These are phyloP conservation scores for Cyclotella baltica DNA, from an alignment of 108 stramenopile genomes.

Conservation along the genomic window DNA sequence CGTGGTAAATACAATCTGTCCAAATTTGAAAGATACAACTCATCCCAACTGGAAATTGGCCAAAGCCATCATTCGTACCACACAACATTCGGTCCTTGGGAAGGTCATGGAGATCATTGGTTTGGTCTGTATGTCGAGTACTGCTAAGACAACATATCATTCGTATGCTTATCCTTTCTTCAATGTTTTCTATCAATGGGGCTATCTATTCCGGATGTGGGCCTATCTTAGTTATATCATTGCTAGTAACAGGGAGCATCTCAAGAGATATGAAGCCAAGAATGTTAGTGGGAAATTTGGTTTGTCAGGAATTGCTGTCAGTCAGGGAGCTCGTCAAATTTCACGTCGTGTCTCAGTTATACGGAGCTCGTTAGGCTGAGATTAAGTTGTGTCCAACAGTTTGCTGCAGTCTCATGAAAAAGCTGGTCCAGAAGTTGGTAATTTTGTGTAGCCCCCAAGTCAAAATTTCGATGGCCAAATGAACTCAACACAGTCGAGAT, in stretches of 20 bases:
- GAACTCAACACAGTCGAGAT: no score
- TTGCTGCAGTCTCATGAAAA: no score
- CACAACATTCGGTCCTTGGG: slow-evolving; percentile 6
- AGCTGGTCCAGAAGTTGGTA: no score
- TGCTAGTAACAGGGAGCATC: slow-evolving; percentile 46
- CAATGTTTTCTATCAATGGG: slow-evolving; percentile 28
- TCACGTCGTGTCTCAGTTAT: no score
- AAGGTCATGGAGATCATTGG: slow-evolving; percentile 37
- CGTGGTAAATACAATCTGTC: slow-evolving; percentile 45
- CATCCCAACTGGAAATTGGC: slow-evolving; percentile 54
- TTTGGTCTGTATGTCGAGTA: slow-evolving; percentile 31
- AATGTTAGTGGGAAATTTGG: slow-evolving; percentile 48
- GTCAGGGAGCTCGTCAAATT: no score
- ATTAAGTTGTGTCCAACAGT: no score
- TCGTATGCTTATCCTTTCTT: slow-evolving; percentile 42
- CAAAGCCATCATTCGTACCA: slow-evolving; percentile 34
- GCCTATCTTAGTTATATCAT: slow-evolving; percentile 49
- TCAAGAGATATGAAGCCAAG: slow-evolving; percentile 38
- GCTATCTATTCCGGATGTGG: slow-evolving; percentile 36
- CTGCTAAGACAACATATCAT: slow-evolving; percentile 12
- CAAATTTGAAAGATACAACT: slow-evolving; percentile 32
- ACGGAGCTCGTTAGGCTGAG: no score
- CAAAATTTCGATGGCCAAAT: no score
- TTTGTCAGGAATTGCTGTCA: no score
- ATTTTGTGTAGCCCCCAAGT: no score